These are phyloP conservation scores for Boletus rubescentipes DNA, from an alignment of 768 basidiomycete species.

Conservation along the genomic window DNA sequence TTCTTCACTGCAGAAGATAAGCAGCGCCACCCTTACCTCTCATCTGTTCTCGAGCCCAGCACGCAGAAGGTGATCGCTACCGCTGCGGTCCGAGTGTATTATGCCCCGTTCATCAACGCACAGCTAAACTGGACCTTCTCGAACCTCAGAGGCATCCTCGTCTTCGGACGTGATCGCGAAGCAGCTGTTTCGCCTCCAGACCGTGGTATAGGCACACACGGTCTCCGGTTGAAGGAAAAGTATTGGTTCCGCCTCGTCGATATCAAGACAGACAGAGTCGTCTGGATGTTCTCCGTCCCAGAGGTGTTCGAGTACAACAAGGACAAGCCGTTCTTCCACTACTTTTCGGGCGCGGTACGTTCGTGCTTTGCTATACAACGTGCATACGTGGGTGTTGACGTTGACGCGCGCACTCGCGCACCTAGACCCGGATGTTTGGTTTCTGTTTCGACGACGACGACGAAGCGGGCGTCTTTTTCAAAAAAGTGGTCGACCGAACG, in stretches of 20 bases:
- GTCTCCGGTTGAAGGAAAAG: slow-evolving; percentile 33
- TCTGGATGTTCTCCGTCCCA: slow-evolving; percentile 70
- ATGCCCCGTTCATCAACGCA: slow-evolving; percentile 49
- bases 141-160: slow-evolving; percentile 56
- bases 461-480: slow-evolving; percentile 59
- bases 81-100: slow-evolving; percentile 59
- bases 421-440: slow-evolving; percentile 47
- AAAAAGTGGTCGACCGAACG: slow-evolving; percentile 54
- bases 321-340: slow-evolving; percentile 91
- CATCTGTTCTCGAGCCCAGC: slow-evolving; percentile 38
- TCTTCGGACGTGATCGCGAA: slow-evolving; percentile 45
- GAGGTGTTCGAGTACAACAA: slow-evolving; percentile 66
- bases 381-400: background rate
- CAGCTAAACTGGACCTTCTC: slow-evolving; percentile 59
- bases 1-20: slow-evolving; percentile 39
- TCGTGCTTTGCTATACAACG: background rate
- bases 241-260: slow-evolving; percentile 70
- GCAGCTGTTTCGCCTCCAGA: slow-evolving; percentile 22
- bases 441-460: slow-evolving; percentile 59
- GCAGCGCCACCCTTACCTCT: slow-evolving; percentile 39
- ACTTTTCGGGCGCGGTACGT: slow-evolving; percentile 82
- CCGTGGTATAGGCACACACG: slow-evolving; percentile 18
- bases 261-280: slow-evolving; percentile 52
- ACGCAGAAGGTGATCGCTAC: slow-evolving; percentile 51
- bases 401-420: background rate